A percentile compares a stretch with the other conserved stretches of the same genome.
Conservation (phyloP, 2,329 filamentous ascomycete species). For the Cladosporium cucumerinum region DNA sequence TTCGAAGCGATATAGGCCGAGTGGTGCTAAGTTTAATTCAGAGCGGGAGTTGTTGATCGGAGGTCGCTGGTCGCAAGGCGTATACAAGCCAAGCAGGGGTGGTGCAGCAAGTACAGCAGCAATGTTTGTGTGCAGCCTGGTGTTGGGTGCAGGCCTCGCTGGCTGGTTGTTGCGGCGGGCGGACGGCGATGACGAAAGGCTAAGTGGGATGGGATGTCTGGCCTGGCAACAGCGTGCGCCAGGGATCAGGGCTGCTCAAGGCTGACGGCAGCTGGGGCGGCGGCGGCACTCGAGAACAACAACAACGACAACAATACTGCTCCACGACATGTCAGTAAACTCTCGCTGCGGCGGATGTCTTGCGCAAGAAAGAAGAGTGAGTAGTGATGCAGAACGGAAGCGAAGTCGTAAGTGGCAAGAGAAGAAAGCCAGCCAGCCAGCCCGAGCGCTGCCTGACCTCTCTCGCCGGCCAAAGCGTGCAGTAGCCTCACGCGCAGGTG, state of each 20-base stretch:
- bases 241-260: not conserved
- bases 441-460: constrained; percentile 10
- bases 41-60: constrained; percentile 1
- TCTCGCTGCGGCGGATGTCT: not conserved
- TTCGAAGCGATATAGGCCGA: not conserved
- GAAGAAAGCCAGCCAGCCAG: not conserved
- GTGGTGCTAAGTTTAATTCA: constrained; percentile 1
- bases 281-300: constrained; percentile 1
- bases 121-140: constrained; percentile 1
- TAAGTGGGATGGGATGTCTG: constrained; percentile 10
- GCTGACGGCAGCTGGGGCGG: constrained; percentile 2
- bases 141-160: not conserved
- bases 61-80: constrained; percentile 6
- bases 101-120: no score
- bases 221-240: constrained; percentile 4
- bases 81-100: constrained; percentile 2
- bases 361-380: not conserved
- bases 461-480: constrained; percentile 7
- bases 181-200: not conserved
- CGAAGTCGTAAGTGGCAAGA: not conserved
- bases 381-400: constrained; percentile 2
- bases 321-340: constrained; percentile 14
- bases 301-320: not conserved
- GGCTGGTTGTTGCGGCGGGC: constrained; percentile 1
- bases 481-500: constrained; percentile 15